Conservation (phyloP, 495 filamentous ascomycete species). For the Penicillium bovifimosum region DNA sequence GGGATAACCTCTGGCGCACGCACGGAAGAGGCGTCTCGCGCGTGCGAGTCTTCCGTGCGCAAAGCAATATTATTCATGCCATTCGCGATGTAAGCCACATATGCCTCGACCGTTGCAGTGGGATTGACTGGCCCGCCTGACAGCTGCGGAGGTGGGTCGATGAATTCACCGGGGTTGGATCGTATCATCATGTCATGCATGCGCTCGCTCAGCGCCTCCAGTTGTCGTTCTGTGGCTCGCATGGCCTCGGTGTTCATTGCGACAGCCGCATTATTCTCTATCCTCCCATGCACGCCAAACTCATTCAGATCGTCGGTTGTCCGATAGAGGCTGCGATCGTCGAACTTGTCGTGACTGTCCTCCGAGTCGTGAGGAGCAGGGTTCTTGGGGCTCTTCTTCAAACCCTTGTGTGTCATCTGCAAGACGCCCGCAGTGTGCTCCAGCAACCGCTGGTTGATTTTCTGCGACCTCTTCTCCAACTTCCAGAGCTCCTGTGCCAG, state of each 20-base stretch:
- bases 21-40: conserved; percentile 1
- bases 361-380: conserved; percentile 60
- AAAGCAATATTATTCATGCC: conserved; percentile 34
- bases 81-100: conserved; percentile 50
- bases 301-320: conserved; percentile 62
- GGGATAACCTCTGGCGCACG: background rate
- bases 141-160: conserved; percentile 31
- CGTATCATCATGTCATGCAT: conserved; percentile 62
- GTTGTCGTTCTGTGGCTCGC: conserved; percentile 58
- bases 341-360: conserved; percentile 63
- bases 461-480: conserved; percentile 65
- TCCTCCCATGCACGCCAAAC: conserved; percentile 31
- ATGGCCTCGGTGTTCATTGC: conserved; percentile 30
- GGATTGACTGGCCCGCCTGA: conserved; percentile 18
- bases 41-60: too few species aligned
- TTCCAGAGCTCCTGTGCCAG: conserved; percentile 72
- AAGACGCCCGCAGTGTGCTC: conserved; percentile 89
- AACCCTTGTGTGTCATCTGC: conserved; percentile 74
- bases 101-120: conserved; percentile 34
- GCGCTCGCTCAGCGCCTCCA: conserved; percentile 68
- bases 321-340: conserved; percentile 75
- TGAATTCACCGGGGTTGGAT: conserved; percentile 44
- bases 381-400: conserved; percentile 43
- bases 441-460: conserved; percentile 66
- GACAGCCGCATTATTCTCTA: conserved; percentile 13